Percentiles rank a stretch among this genome's conserved stretches.
Evolutionary conservation across 2,329 filamentous ascomycete species (phyloP).

Genomic region (Tolypocladium nubicola): DNA sequence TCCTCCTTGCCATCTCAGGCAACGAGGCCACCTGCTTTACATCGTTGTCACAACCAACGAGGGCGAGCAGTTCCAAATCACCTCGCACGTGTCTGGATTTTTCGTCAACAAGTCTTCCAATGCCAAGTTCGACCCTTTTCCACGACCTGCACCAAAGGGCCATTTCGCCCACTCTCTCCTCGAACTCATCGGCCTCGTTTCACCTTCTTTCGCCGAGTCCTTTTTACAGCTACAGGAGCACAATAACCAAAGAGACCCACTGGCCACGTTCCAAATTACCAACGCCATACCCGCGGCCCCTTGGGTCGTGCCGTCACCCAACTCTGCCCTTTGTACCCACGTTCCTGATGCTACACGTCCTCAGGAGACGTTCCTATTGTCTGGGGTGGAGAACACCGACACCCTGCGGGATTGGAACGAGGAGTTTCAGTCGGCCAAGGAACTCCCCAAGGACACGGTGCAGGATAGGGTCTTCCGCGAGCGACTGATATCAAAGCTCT

Average conservation of each 20-base stretch:
- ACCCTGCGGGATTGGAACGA: conserved; percentile 98
- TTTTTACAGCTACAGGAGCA: conserved; percentile 75
- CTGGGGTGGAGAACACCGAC: conserved; percentile 87
- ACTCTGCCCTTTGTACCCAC: conserved; percentile 57
- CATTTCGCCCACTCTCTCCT: conserved; percentile 78
- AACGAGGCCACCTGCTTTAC: conserved; percentile 88
- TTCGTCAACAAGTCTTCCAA: conserved; percentile 96
- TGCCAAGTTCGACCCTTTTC: conserved; percentile 86
- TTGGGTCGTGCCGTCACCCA: conserved; percentile 71
- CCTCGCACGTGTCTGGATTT: conserved; percentile 87
- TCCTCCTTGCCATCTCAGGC: conserved; percentile 79
- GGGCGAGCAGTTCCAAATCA: conserved; percentile 90
- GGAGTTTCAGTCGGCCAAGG: conserved; percentile 93
- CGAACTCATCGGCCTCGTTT: conserved; percentile 65
- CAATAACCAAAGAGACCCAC: conserved; percentile 75
- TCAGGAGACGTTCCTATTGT: conserved; percentile 84
- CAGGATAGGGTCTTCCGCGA: conserved; percentile 96
- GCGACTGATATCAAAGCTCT: conserved; percentile 86
- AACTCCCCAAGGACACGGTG: conserved; percentile 85
- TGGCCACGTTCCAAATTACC: conserved; percentile 90
- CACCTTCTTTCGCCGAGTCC: conserved; percentile 67
- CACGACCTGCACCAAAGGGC: conserved; percentile 67
- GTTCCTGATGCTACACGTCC: conserved; percentile 76
- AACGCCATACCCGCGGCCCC: conserved; percentile 88
- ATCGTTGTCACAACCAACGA: conserved; percentile 83